Evolutionary conservation across 1,284 basidiomycete genomes (phyloP).

Genomic region (Pterulicium gracile): DNA sequence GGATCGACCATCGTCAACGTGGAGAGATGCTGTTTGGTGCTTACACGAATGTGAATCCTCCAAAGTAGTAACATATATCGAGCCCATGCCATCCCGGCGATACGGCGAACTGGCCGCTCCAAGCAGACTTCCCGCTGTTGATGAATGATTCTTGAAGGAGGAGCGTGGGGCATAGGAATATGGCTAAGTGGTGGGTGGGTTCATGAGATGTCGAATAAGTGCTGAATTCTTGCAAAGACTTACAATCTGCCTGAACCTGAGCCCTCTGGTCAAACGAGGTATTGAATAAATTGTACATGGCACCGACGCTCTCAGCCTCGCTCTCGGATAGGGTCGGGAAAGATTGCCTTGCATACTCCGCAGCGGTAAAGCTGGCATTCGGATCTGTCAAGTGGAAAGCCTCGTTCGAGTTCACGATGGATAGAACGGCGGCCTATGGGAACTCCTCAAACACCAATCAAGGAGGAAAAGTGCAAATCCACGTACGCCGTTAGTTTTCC

Average conservation of each 20-base stretch:
- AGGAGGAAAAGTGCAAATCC: neutral
- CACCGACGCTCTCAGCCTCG: conserved; percentile 2
- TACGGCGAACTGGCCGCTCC: neutral
- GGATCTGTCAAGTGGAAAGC: conserved; percentile 11
- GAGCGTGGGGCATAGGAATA: conserved; percentile 15
- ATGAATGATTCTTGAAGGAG: conserved; percentile 11
- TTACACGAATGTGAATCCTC: neutral
- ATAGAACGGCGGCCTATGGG: neutral
- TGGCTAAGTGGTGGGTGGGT: conserved; percentile 8
- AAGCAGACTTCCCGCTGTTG: neutral
- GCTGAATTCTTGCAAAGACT: neutral
- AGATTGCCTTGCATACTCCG: conserved; percentile 5
- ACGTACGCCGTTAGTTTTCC: conserved; percentile 13
- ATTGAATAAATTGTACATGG: conserved; percentile 3
- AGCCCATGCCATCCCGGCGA: neutral
- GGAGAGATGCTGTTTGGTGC: too few relatives aligned
- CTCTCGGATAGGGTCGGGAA: conserved; percentile 13
- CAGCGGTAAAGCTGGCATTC: conserved; percentile 3
- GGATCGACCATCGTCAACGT: too few relatives aligned
- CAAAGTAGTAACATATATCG: neutral
- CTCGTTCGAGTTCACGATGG: conserved; percentile 9
- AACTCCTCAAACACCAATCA: neutral
- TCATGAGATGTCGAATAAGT: neutral
- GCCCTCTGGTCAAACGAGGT: conserved; percentile 6
- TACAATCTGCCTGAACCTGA: conserved; percentile 17